Percentiles rank a stretch among this genome's conserved stretches.
These are phyloP conservation scores for Scedosporium apiospermum DNA, from an alignment of 2,329 filamentous ascomycete genomes.

Conservation along the genomic window DNA sequence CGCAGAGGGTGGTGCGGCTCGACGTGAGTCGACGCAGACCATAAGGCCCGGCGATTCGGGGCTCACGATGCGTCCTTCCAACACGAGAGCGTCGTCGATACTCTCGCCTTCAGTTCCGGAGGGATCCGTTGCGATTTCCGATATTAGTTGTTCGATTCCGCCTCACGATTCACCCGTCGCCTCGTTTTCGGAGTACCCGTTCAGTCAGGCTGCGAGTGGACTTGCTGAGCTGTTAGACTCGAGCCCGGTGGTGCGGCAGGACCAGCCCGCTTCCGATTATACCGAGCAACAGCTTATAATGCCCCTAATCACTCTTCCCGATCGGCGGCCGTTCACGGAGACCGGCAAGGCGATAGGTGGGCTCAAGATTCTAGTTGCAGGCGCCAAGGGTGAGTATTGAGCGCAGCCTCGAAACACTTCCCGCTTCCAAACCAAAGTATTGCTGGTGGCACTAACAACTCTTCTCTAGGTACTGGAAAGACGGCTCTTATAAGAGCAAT, in stretches of 20 bases:
- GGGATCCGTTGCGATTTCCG: constrained; percentile 6
- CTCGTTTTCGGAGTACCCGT: constrained; percentile 32
- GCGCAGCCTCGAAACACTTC: neutral
- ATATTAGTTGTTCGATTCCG: constrained; percentile 40
- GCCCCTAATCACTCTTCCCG: constrained; percentile 90
- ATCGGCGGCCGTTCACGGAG: constrained; percentile 81
- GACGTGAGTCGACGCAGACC: constrained; percentile 14
- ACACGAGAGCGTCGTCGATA: neutral
- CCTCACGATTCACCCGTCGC: constrained; percentile 39
- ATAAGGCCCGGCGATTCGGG: constrained; percentile 17
- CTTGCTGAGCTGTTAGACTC: constrained; percentile 20
- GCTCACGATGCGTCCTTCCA: neutral
- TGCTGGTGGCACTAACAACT: neutral
- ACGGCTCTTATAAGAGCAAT: constrained; percentile 84
- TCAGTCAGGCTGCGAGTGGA: constrained; percentile 14
- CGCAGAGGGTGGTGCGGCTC: neutral
- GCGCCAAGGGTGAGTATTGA: constrained; percentile 31
- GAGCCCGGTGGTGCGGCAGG: neutral
- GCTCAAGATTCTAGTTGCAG: constrained; percentile 81
- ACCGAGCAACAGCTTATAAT: constrained; percentile 78
- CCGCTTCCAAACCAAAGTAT: neutral
- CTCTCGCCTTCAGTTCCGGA: neutral
- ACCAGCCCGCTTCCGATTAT: constrained; percentile 12
- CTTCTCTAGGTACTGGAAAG: constrained; percentile 63
- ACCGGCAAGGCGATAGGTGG: constrained; percentile 74